Evolutionary conservation across 2,329 filamentous ascomycete species (phyloP).

Genomic region (Fusarium beomiforme): DNA sequence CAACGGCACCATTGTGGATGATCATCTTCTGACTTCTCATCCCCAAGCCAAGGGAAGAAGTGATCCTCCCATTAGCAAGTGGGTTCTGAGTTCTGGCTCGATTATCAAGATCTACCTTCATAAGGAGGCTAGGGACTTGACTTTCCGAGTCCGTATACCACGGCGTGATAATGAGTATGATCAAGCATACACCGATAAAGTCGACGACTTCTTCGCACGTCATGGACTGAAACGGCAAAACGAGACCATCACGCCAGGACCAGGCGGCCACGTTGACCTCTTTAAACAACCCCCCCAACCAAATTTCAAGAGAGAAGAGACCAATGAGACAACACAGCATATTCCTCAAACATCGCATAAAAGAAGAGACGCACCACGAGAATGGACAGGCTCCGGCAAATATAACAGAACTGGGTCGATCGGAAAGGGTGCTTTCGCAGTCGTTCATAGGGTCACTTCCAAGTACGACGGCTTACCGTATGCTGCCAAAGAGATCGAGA

Average conservation of each 20-base stretch:
- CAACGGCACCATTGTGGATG: constrained; percentile 93
- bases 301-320: constrained; percentile 32
- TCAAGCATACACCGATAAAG: constrained; percentile 73
- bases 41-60: constrained; percentile 49
- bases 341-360: constrained; percentile 30
- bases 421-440: constrained; percentile 94
- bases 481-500: constrained; percentile 95
- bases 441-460: constrained; percentile 88
- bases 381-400: constrained; percentile 83
- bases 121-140: constrained; percentile 66
- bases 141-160: constrained; percentile 88
- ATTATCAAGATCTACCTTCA: constrained; percentile 75
- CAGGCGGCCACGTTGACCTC: constrained; percentile 57
- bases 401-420: constrained; percentile 87
- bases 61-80: constrained; percentile 49
- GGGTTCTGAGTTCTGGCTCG: constrained; percentile 77
- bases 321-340: constrained; percentile 28
- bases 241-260: constrained; percentile 59
- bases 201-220: constrained; percentile 70
- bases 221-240: constrained; percentile 49
- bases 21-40: constrained; percentile 66
- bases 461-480: constrained; percentile 85
- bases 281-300: constrained; percentile 44
- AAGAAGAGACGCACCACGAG: constrained; percentile 56
- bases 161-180: constrained; percentile 74